Evolutionary conservation across 1,139 yeast species (phyloP).

Genomic region (Zygosaccharomyces sapae): DNA sequence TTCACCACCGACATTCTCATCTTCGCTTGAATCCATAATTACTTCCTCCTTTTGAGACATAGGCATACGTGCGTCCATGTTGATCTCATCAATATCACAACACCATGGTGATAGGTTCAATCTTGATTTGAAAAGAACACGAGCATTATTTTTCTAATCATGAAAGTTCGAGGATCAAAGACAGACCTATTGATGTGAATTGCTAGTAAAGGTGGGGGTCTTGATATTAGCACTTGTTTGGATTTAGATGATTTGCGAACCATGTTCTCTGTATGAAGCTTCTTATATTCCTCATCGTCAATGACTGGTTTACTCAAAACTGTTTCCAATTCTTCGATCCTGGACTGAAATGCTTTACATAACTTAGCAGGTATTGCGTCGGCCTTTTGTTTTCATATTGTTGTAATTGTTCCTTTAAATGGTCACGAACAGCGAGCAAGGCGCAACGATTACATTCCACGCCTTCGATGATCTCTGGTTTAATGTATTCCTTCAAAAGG

Average conservation of each 20-base stretch:
- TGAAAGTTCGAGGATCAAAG: constrained; percentile 80
- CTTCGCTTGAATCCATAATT: constrained; percentile 32
- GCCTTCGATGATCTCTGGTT: constrained; percentile 82
- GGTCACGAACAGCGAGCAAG: constrained; percentile 54
- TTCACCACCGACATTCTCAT: constrained; percentile 32
- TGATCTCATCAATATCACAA: constrained; percentile 64
- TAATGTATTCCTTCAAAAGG: constrained; percentile 66
- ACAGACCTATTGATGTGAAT: constrained; percentile 89
- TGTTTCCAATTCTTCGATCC: constrained; percentile 53
- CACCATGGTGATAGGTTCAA: constrained; percentile 66
- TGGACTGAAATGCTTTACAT: constrained; percentile 43
- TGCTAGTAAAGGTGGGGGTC: constrained; percentile 81
- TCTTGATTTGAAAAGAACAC: constrained; percentile 67
- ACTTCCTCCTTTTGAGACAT: constrained; percentile 57
- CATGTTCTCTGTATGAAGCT: constrained; percentile 69
- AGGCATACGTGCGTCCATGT: constrained; percentile 73
- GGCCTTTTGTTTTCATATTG: constrained; percentile 32
- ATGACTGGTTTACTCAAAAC: constrained; percentile 66
- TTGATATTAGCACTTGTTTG: constrained; percentile 71
- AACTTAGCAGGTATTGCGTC: constrained; percentile 40
- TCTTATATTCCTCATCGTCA: constrained; percentile 73
- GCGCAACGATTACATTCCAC: constrained; percentile 94
- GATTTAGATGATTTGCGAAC: constrained; percentile 73
- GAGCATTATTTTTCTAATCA: constrained; percentile 76
- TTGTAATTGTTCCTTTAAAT: constrained; percentile 44